Evolutionary conservation across 2,329 filamentous ascomycete genomes (phyloP), one percentile per base, ranked within the genome.

Genomic region (Gnomoniopsis sp.): DNA sequence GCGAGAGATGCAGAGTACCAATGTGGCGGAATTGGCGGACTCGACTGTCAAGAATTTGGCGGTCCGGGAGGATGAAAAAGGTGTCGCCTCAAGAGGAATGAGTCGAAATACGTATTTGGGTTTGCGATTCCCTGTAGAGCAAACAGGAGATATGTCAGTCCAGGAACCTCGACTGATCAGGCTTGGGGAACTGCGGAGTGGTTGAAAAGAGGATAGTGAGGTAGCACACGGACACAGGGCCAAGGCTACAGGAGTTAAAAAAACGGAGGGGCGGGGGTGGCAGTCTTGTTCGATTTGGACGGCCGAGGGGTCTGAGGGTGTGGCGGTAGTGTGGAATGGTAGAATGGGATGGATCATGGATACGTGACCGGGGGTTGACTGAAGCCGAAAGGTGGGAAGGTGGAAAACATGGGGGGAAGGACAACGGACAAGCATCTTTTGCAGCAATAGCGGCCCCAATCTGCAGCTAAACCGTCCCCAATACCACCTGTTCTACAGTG

Each of bases 201-300:
- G 66, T 72, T 76, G 74, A 77, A 78, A 78, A 77, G 74, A 78
- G 76, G 70, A 77, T 77, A 77, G 75, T 71, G 74, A 77, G 73
- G 73, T 78, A 76, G 74, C 74, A 77, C 74, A 71, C 72, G 72
- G 72, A 70, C 72, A 73, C 72, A 70, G 72, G 68, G 72, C 68
- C 73, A 74, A 68, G 68, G 69, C 71, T 70, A 71, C 67, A 72
- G 14, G 69, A 71, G 70, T 72, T 75, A 67, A 70, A 69, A 71
- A 71, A 66, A 62, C 4, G 64, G 69, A 66, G 66, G 65, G 66
- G 65, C 66, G 67, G 66, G 62, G 66, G 62, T 65, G 61, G 53
- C 53, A 63, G 65, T 63, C 65, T 60, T 63, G 47, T 46, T 61
- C 44, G 53, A 43, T 47, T 56, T 56, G 30, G 55, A 58, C 50